Base-by-base conservation (phyloP, 768 basidiomycete genomes). In the Auricularia auricula-judae region DNA sequence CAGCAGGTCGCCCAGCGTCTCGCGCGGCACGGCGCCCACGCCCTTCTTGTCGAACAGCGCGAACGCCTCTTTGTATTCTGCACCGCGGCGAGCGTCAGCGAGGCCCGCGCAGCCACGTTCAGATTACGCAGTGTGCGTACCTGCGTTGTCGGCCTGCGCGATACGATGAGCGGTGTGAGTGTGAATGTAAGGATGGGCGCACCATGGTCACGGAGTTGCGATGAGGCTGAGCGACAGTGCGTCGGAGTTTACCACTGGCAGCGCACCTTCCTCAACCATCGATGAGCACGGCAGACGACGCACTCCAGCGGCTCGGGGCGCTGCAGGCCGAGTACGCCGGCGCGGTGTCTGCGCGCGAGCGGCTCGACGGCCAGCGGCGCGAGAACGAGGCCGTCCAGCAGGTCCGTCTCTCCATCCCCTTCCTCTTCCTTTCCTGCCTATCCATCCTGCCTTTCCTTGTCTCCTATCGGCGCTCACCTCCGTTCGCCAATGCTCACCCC, bases 11-110 rank as follows among this genome's bases (percentile, higher is more conserved):
- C 97, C 97, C 1, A 99, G 78, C 0, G 87, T 88, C 66, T 94
- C 90, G 3, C 89, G 79, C 0, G 94, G 89, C 36, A 99, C 91
- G 14, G 89, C 82, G 16, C 94, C 94, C 2, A 89, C 91, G 43
- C 97, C 97, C 68, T 87, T 87, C 80, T 98, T 98, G 79, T 99
- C 97, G 75, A 98, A 98, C 36, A 99, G 86, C 56, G 97, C 94
- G 71, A 98, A 98, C 1, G 95, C 95, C 76, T 98, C 93, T 72
- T 93, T 92, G 81, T 95, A 95, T 77, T 95, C 93, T 91, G 76
- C n/a, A 53, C 65, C 65, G 10, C 14, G 8, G 60, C 47, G 4
- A 42, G 34, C 56, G 64, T 64, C 51, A 42, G 42, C 18, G 56
- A 8, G 7, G 56, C 8, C 4, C 1, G 23, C 2, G 56, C 29